Conservation (phyloP, 2,329 filamentous ascomycete genomes). For the Penicillium sp. region DNA sequence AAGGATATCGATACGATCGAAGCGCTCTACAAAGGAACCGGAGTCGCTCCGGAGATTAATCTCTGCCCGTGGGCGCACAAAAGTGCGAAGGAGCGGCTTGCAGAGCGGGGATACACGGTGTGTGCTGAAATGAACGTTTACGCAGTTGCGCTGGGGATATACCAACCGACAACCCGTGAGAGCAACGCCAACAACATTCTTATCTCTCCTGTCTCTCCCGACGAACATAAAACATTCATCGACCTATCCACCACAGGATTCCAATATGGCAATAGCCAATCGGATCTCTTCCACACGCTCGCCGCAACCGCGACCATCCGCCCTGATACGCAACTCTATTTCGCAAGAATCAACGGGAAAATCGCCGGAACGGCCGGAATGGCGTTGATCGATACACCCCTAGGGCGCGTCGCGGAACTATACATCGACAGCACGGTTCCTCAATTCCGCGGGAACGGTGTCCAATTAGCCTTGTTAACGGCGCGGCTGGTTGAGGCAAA, state of each 20-base stretch:
- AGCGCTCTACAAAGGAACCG: neutral
- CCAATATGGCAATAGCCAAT: neutral
- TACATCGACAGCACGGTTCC: conserved; percentile 27
- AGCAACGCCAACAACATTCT: neutral
- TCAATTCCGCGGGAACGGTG: conserved; percentile 21
- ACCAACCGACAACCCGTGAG: neutral
- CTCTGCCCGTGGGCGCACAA: neutral
- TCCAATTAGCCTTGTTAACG: conserved; percentile 23
- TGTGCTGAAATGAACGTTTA: neutral
- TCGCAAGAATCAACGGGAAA: conserved; percentile 16
- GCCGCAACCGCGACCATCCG: conserved; percentile 18
- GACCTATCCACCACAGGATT: neutral
- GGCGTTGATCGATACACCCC: conserved; percentile 22
- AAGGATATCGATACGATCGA: conserved; percentile 19
- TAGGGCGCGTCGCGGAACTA: conserved; percentile 24
- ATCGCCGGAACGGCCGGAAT: conserved; percentile 11
- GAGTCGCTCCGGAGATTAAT: neutral
- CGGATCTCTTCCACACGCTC: conserved; percentile 3
- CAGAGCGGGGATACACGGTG: neutral
- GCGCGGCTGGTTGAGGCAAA: conserved; percentile 23
- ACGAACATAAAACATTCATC: neutral
- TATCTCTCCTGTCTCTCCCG: neutral
- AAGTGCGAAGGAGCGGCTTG: neutral
- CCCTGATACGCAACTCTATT: conserved; percentile 23
- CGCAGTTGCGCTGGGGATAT: neutral